Base-by-base conservation (phyloP, 192 early-diverging fungal genomes). In the Coemansia reversa region DNA sequence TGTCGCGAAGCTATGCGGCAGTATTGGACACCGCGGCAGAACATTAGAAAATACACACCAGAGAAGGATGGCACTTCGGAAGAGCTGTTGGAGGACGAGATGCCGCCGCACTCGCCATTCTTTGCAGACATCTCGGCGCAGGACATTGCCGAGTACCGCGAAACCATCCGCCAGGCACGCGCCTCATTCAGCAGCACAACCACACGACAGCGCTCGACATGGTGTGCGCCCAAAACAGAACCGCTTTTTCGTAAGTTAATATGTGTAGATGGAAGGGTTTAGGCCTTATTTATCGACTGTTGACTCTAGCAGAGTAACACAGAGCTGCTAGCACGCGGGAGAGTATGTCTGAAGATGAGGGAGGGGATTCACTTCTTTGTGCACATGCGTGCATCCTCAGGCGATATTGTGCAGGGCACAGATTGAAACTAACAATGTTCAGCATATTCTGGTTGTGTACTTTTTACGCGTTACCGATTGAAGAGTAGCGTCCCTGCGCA, bases 71-170 rank as follows among this genome's bases (percentile, higher is more conserved):
- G 14, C 39, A 16, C 20, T 5, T n/a, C 11, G 30, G 22, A 20
- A 14, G 20, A 33, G n/a, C 67, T 70, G 66, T 62, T 78, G 66
- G 75, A 68, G 33, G 54, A 62, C 5, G 75, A 79, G 32, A 58
- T 69, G 76, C 76, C 76, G 42, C 76, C 76, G 49, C 47, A 58
- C 39, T 79, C 76, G 57, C 76, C 76, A 51, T 65, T 79, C 48
- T 79, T 79, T 61, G 51, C 71, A 23, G 62, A 66, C 33, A 55
- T 74, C 42, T 56, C 72, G 45, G 47, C 45, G 3, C 33, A 56
- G 25, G 71, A 74, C 32, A 70, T 79, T 16, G 45, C 32, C 8
- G 62, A 67, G 11, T 66, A 66, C 9, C 56, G 66, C 19, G 69
- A 71, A 45, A 64, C 70, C 9, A 64, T 77, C 32, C 65, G 58